phyloP scores from a whole-genome alignment of 371 early-diverging fungal genomes.

The Coemansia sp. region DNA sequence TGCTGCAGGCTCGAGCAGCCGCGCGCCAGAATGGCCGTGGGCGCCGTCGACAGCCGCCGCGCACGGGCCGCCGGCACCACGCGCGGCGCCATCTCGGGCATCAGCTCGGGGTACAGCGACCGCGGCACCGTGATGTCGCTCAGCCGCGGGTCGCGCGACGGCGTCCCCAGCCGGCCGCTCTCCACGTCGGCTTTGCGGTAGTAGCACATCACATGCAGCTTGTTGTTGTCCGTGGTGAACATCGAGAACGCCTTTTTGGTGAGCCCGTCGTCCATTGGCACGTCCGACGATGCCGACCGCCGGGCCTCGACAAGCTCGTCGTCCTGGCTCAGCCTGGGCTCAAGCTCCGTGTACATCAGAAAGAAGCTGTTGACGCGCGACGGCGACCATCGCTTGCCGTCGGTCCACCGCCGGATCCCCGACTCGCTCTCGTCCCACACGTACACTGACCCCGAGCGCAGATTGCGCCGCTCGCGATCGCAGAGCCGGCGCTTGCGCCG shows the following conservation, averaged over 20 bases:
- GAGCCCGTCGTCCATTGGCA: conserved; percentile 67
- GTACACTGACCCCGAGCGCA: conserved; percentile 80
- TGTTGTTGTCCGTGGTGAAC: conserved; percentile 67
- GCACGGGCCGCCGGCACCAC: background rate
- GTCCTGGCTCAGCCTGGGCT: conserved; percentile 50
- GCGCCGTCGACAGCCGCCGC: conserved; percentile 1
- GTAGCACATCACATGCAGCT: conserved; percentile 81
- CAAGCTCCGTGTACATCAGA: conserved; percentile 71
- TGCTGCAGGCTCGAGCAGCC: conserved; percentile 8
- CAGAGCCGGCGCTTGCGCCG: conserved; percentile 72
- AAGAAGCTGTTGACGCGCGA: conserved; percentile 76
- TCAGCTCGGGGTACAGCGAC: conserved; percentile 55
- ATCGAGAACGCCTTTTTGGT: conserved; percentile 84
- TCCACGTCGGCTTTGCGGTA: conserved; percentile 71
- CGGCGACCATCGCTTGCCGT: conserved; percentile 84
- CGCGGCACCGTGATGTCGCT: conserved; percentile 45
- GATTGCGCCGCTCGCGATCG: conserved; percentile 68
- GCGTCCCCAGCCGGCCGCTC: conserved; percentile 39
- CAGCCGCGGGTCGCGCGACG: conserved; percentile 49
- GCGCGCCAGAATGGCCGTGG: background rate
- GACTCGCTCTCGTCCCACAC: conserved; percentile 83
- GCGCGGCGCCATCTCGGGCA: conserved; percentile 39
- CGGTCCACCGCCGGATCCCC: conserved; percentile 91
- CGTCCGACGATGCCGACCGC: conserved; percentile 4
- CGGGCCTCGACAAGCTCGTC: conserved; percentile 5